phyloP scores from a whole-genome alignment of 129 eudicot genomes.

The Kitagawia praeruptora region DNA sequence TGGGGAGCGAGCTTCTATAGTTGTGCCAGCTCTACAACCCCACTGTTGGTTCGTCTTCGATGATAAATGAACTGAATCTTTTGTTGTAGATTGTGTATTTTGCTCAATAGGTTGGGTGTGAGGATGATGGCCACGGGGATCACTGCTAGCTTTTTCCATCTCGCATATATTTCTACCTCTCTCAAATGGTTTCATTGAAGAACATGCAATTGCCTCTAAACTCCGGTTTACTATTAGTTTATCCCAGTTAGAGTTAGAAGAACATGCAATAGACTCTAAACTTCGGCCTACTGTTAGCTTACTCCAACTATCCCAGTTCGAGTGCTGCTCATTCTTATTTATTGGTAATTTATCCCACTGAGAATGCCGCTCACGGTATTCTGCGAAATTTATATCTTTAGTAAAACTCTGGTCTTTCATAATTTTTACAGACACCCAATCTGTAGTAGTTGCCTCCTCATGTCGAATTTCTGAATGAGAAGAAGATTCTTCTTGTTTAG shows the following conservation, averaged over 20 bases:
- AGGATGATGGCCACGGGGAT: neutral
- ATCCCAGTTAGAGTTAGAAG: neutral
- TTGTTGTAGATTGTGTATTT: slow-evolving; percentile 14
- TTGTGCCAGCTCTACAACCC: slow-evolving; percentile 7
- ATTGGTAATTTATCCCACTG: neutral
- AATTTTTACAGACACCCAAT: neutral
- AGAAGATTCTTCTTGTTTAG: neutral
- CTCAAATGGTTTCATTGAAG: neutral
- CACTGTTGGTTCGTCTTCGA: slow-evolving; percentile 7
- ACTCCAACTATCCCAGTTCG: neutral
- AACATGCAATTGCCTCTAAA: slow-evolving; percentile 1
- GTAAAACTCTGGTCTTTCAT: neutral
- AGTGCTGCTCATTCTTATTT: slow-evolving; percentile 4
- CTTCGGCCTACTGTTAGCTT: neutral
- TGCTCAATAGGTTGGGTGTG: neutral
- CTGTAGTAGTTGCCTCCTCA: neutral
- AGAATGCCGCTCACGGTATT: neutral
- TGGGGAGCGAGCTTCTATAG: slow-evolving; percentile 1
- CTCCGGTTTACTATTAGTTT: neutral
- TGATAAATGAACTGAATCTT: slow-evolving; percentile 6
- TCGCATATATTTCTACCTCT: neutral
- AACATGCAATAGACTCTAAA: neutral
- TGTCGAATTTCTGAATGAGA: neutral
- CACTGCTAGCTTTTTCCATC: neutral
- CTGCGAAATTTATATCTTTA: neutral